Conservation (phyloP, 2,329 filamentous ascomycete genomes). For the Botrytis paeoniae region DNA sequence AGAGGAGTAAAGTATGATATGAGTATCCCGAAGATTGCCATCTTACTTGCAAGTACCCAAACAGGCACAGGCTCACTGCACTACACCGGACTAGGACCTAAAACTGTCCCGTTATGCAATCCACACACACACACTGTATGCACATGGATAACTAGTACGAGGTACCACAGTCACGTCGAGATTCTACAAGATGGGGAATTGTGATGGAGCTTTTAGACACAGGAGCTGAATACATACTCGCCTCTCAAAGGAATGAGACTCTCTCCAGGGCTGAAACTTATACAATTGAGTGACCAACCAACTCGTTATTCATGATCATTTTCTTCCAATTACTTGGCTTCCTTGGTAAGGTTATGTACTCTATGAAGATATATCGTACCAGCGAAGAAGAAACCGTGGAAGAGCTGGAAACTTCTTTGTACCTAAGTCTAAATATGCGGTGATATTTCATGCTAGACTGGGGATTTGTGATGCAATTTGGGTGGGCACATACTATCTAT, state of each 20-base stretch:
- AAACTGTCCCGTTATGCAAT: background rate
- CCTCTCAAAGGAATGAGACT: conserved; percentile 10
- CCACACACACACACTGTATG: background rate
- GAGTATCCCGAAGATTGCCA: background rate
- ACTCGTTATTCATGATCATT: background rate
- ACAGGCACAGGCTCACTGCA: conserved; percentile 1
- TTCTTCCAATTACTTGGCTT: background rate
- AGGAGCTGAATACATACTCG: background rate
- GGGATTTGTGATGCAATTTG: conserved; percentile 11
- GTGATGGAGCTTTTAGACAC: background rate
- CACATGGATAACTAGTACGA: conserved; percentile 7
- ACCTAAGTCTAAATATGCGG: background rate
- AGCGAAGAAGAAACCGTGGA: background rate
- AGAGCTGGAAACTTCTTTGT: conserved; percentile 4
- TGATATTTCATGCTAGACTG: background rate
- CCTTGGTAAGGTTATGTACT: background rate
- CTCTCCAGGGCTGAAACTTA: conserved; percentile 8
- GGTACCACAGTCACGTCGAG: background rate
- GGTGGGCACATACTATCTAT: background rate
- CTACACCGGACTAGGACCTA: background rate
- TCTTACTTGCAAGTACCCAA: background rate
- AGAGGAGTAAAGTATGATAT: background rate
- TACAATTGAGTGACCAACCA: background rate
- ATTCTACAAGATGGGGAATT: background rate
- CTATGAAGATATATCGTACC: background rate